Evolutionary conservation across 1,139 yeast genomes (phyloP).

Genomic region (Debaryomycetaceae sp.): DNA sequence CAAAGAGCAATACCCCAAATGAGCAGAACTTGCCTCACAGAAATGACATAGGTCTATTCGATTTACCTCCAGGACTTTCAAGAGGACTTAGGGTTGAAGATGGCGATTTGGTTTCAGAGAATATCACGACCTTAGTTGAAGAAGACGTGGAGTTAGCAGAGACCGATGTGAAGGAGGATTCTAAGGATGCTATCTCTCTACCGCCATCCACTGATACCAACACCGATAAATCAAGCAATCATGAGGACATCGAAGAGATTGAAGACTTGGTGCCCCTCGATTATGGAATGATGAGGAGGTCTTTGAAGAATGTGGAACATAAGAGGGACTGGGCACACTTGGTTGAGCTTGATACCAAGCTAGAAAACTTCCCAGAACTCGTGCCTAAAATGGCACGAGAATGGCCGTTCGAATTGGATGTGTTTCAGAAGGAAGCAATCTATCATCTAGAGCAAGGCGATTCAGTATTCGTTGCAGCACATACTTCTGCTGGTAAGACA

Average conservation of each 20-base stretch:
- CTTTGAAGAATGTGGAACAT: conserved; percentile 25
- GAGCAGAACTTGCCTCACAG: conserved; percentile 52
- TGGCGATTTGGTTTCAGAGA: background rate
- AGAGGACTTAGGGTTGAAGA: conserved; percentile 54
- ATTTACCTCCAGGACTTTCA: conserved; percentile 75
- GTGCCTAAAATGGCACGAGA: conserved; percentile 91
- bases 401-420: conserved; percentile 92
- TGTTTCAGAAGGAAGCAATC: conserved; percentile 95
- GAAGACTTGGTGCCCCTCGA: conserved; percentile 79
- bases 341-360: conserved; percentile 78
- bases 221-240: conserved; percentile 6
- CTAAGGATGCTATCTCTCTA: conserved; percentile 14
- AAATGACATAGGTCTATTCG: conserved; percentile 72
- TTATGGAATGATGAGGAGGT: conserved; percentile 22
- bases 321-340: conserved; percentile 91
- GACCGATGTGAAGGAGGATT: conserved; percentile 16
- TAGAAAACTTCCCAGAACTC: conserved; percentile 79
- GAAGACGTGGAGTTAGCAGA: conserved; percentile 12
- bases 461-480: conserved; percentile 97
- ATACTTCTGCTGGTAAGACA: conserved; percentile 91
- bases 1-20: conserved; percentile 23
- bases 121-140: conserved; percentile 6
- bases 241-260: conserved; percentile 46
- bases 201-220: background rate
- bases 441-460: conserved; percentile 96